A percentile compares a stretch with the other conserved stretches of the same genome.
These are phyloP conservation scores for Saccharomycopsis guyanensis DNA, from an alignment of 805 yeast genomes.

Conservation along the genomic window DNA sequence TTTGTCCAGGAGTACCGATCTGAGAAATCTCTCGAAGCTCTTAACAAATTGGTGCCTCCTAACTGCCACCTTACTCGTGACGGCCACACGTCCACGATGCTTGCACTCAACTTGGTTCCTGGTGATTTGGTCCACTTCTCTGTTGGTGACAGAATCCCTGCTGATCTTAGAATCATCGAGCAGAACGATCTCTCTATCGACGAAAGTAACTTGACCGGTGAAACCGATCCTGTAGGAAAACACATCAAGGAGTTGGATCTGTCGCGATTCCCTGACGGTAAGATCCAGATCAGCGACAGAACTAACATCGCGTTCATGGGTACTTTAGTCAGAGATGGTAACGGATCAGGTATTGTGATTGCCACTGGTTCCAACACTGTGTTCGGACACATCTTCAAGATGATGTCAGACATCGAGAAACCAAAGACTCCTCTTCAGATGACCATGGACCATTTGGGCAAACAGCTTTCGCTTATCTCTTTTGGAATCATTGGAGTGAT, in stretches of 20 bases:
- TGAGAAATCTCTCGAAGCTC: conserved; percentile 88
- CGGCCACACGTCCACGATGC: conserved; percentile 67
- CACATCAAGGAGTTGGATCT: conserved; percentile 25
- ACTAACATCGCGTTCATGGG: conserved; percentile 91
- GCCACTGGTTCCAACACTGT: conserved; percentile 88
- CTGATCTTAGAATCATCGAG: conserved; percentile 77
- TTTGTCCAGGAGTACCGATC: conserved; percentile 96
- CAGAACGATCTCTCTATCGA: conserved; percentile 79
- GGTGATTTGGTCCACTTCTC: conserved; percentile 88
- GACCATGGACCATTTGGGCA: conserved; percentile 93
- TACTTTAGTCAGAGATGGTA: conserved; percentile 92
- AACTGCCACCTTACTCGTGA: conserved; percentile 85
- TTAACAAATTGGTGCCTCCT: conserved; percentile 93
- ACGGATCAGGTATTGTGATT: conserved; percentile 86
- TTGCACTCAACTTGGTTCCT: conserved; percentile 86
- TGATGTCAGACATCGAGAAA: conserved; percentile 92
- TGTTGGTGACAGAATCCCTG: conserved; percentile 95
- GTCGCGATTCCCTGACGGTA: conserved; percentile 19
- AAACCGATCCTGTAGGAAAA: conserved; percentile 80
- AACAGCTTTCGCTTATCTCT: conserved; percentile 77
- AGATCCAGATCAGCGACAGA: conserved; percentile 43
- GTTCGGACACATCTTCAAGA: conserved; percentile 88
- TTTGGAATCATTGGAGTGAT: conserved; percentile 87
- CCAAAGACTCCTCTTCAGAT: conserved; percentile 96
- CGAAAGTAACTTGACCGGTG: conserved; percentile 95